Evolutionary conservation across 345 rosid genomes (phyloP).

Genomic region (Eucalyptus regnans): DNA sequence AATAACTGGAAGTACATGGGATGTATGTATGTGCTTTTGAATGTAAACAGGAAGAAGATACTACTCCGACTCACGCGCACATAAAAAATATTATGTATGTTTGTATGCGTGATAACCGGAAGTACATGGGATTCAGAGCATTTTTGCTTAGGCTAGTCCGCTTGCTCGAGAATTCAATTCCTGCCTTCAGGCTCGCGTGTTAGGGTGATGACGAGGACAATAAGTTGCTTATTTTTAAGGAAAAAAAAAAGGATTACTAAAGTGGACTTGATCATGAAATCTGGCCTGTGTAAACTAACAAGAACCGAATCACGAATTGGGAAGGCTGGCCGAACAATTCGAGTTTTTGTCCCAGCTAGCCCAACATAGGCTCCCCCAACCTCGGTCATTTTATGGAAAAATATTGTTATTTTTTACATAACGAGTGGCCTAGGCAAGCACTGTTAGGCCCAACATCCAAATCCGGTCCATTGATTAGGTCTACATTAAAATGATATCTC

Average conservation of each 20-base stretch:
- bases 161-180: not conserved
- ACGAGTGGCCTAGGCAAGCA: not conserved
- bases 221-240: not conserved
- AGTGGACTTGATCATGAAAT: not conserved
- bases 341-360: not conserved
- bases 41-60: not conserved
- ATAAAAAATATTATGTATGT: no score
- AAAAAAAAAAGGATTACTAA: not conserved
- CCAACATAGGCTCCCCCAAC: not conserved
- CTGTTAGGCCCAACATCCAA: not conserved
- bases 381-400: not conserved
- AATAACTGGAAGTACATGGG: not conserved
- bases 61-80: not conserved
- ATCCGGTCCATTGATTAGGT: not conserved
- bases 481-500: not conserved
- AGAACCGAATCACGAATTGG: not conserved
- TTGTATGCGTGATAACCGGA: no score
- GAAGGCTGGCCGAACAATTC: not conserved
- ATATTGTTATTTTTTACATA: not conserved
- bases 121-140: not conserved
- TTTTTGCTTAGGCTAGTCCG: not conserved
- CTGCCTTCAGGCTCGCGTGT: not conserved
- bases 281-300: not conserved
- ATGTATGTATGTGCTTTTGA: not conserved
- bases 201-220: not conserved